These are phyloP conservation scores for Cladophialophora psammophila DNA, from an alignment of 2,329 filamentous ascomycete genomes.

Conservation along the genomic window DNA sequence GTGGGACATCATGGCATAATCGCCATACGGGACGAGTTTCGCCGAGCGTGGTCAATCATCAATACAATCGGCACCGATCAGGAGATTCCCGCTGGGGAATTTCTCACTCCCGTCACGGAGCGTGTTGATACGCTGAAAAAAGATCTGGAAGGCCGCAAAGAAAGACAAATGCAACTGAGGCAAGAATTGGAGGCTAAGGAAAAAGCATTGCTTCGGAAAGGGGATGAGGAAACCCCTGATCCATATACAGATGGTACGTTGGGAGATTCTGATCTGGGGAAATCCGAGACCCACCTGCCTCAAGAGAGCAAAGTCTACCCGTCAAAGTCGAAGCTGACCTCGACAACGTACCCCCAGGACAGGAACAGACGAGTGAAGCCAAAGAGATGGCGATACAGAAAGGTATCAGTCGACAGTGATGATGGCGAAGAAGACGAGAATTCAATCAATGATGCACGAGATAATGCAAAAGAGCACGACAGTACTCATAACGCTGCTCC, in stretches of 20 bases:
- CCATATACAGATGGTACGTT: slow-evolving; percentile 38
- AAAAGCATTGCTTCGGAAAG: slow-evolving; percentile 27
- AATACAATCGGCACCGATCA: slow-evolving; percentile 30
- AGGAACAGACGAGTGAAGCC: slow-evolving; percentile 25
- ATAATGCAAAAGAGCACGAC: background rate
- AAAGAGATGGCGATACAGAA: slow-evolving; percentile 27
- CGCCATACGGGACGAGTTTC: slow-evolving; percentile 82
- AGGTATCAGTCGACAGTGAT: slow-evolving; percentile 33
- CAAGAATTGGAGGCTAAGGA: slow-evolving; percentile 37
- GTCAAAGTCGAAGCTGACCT: slow-evolving; percentile 31
- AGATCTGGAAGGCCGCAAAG: slow-evolving; percentile 36
- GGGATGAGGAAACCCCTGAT: slow-evolving; percentile 21
- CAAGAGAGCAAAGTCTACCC: slow-evolving; percentile 6
- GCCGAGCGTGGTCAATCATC: slow-evolving; percentile 74
- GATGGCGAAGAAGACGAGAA: slow-evolving; percentile 24
- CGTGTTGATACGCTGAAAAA: slow-evolving; percentile 39
- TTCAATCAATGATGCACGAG: background rate
- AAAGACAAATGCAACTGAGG: slow-evolving; percentile 36
- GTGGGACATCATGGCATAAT: slow-evolving; percentile 84
- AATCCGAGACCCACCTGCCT: slow-evolving; percentile 18
- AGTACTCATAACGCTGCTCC: background rate
- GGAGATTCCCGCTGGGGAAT: slow-evolving; percentile 44
- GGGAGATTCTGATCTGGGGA: slow-evolving; percentile 24
- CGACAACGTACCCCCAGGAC: slow-evolving; percentile 29
- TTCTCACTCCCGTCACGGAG: slow-evolving; percentile 40